Conservation (phyloP, 352 stramenopile genomes). For the Blastocystis sp. region DNA sequence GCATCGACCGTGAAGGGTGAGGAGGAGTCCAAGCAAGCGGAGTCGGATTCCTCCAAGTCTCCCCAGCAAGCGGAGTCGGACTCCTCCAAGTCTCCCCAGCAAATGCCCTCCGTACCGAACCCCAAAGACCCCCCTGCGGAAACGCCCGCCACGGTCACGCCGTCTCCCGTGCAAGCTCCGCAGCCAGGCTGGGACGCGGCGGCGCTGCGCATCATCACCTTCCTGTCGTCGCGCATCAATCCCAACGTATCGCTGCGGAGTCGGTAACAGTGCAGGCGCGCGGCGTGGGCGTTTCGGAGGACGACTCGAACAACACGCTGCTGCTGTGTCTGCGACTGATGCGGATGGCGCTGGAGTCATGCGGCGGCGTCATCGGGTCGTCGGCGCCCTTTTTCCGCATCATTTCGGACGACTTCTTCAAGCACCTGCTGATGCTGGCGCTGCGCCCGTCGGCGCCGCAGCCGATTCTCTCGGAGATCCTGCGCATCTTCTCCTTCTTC, state of each 20-base stretch:
- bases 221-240: constrained; percentile 48
- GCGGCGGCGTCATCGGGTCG: constrained; percentile 31
- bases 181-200: background rate
- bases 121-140: background rate
- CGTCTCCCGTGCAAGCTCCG: background rate
- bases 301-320: constrained; percentile 55
- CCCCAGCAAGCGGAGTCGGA: too few species aligned
- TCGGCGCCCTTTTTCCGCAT: constrained; percentile 20
- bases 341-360: constrained; percentile 53
- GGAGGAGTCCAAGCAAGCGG: background rate
- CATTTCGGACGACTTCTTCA: constrained; percentile 56
- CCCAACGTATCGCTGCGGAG: background rate
- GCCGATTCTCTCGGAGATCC: constrained; percentile 28
- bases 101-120: background rate
- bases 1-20: background rate
- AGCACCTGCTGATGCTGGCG: constrained; percentile 50
- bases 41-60: background rate
- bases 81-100: background rate
- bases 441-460: background rate
- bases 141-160: background rate
- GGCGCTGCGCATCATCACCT: constrained; percentile 46
- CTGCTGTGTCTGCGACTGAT: constrained; percentile 43
- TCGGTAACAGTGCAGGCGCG: background rate
- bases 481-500: constrained; percentile 54
- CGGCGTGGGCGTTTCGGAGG: constrained; percentile 51